Conservation (phyloP, 768 basidiomycete genomes). For the Agaricus bisporus region DNA sequence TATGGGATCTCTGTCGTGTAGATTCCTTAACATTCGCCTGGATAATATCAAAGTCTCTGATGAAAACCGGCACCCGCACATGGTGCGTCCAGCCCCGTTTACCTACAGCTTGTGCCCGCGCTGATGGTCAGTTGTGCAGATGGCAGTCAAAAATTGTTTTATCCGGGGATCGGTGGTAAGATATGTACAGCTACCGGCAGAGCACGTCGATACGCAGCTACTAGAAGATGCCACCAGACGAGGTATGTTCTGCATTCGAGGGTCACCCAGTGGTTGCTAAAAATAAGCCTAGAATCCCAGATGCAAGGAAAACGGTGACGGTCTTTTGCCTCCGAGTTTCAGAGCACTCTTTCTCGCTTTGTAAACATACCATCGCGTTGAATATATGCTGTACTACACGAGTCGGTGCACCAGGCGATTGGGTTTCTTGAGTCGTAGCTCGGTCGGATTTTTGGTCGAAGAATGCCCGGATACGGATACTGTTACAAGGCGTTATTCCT, state of each 20-base stretch:
- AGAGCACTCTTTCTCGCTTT: background rate
- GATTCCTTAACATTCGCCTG: conserved; percentile 93
- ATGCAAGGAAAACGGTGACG: conserved; percentile 37
- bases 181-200: conserved; percentile 91
- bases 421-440: background rate
- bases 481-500: background rate
- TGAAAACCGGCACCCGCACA: conserved; percentile 92
- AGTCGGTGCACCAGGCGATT: background rate
- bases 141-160: conserved; percentile 99
- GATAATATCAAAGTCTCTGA: conserved; percentile 92
- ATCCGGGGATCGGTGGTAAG: conserved; percentile 98
- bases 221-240: conserved; percentile 94
- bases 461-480: too few species aligned
- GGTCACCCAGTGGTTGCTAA: background rate
- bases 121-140: conserved; percentile 39
- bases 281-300: conserved; percentile 34
- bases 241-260: conserved; percentile 44
- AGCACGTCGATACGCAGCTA: conserved; percentile 91
- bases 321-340: background rate
- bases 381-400: background rate
- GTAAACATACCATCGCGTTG: conserved; percentile 1
- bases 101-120: background rate
- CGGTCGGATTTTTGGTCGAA: too few species aligned
- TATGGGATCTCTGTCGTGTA: conserved; percentile 21
- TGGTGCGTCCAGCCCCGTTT: conserved; percentile 50